Conservation (phyloP, 345 rosid genomes). For the Acer yangbiense region DNA sequence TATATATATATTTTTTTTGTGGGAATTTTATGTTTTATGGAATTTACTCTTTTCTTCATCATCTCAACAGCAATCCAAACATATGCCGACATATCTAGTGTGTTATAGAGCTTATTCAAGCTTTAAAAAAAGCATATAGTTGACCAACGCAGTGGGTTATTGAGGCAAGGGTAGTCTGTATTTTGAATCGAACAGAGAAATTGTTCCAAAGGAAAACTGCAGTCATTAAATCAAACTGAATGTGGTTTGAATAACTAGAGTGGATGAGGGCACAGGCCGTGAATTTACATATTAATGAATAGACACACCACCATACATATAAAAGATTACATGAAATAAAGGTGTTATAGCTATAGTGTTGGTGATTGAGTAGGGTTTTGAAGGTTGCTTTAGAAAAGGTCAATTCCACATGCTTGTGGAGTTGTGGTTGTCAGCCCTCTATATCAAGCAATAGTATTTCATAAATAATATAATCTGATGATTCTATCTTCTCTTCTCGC, state of each 20-base stretch:
- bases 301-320: background rate
- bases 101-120: no score
- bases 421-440: background rate
- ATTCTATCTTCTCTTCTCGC: background rate
- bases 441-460: background rate
- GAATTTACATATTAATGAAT: background rate
- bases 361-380: background rate
- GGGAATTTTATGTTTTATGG: background rate
- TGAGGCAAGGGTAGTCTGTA: background rate
- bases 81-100: background rate
- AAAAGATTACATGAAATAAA: background rate
- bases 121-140: no score
- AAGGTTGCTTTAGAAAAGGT: background rate
- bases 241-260: background rate
- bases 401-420: background rate
- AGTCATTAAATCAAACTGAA: background rate
- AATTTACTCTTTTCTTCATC: conserved; percentile 9
- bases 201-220: background rate
- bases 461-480: no score
- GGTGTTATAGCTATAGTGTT: background rate
- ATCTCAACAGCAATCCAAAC: background rate
- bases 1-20: background rate
- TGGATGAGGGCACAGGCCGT: background rate
- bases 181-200: background rate
- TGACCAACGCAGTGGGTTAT: background rate